A percentile compares a stretch with the other conserved stretches of the same genome.
Conservation (phyloP, 2,329 filamentous ascomycete genomes). For the Epicoccum nigrum region DNA sequence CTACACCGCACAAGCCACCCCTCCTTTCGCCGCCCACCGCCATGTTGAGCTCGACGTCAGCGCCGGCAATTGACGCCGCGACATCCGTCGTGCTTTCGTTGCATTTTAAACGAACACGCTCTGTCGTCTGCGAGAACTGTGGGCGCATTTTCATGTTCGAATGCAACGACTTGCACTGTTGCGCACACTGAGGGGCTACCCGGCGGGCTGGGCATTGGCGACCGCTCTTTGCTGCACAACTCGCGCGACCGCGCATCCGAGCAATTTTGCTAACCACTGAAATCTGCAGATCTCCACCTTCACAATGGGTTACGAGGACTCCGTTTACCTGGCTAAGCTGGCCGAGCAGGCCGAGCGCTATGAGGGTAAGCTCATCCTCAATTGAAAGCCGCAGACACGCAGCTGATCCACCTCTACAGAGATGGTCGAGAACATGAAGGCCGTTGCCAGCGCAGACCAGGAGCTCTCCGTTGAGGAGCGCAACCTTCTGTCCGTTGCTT, state of each 20-base stretch:
- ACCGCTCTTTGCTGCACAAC: conserved; percentile 16
- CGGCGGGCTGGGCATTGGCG: conserved; percentile 21
- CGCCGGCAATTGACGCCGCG: conserved; percentile 24
- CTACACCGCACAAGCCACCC: conserved; percentile 33
- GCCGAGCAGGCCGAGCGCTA: conserved; percentile 99
- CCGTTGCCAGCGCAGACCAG: conserved; percentile 80
- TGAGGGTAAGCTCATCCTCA: conserved; percentile 74
- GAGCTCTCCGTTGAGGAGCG: conserved; percentile 84
- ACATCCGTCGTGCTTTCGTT: background rate
- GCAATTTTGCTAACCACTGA: conserved; percentile 33
- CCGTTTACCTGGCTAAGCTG: conserved; percentile 99
- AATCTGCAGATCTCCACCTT: conserved; percentile 33
- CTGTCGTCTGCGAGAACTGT: background rate
- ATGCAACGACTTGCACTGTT: conserved; percentile 3
- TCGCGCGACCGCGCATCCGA: conserved; percentile 19
- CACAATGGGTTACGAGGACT: conserved; percentile 99
- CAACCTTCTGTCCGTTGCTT: conserved; percentile 95
- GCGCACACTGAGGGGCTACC: conserved; percentile 29
- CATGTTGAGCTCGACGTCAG: conserved; percentile 22
- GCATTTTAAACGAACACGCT: background rate
- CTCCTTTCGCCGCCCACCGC: conserved; percentile 37
- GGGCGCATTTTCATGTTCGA: background rate
- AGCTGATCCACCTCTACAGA: conserved; percentile 61
- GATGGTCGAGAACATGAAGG: conserved; percentile 99
- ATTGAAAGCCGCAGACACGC: conserved; percentile 6